Conservation (phyloP, 2,329 filamentous ascomycete species). For the Cryphonectria naterciae region DNA sequence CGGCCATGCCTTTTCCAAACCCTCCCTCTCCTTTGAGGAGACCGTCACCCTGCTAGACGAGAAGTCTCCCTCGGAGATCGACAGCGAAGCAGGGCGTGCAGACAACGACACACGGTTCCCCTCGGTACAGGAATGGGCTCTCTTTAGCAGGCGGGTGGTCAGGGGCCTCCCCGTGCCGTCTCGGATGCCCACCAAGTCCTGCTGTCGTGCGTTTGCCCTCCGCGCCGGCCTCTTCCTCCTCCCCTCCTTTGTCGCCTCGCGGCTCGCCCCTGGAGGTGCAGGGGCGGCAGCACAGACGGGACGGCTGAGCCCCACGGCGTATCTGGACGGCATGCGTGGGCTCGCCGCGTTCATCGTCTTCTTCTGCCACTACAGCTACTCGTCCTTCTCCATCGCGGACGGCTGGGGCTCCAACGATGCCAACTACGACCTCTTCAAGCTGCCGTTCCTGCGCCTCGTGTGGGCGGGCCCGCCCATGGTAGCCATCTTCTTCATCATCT, state of each 20-base stretch:
- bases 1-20: slow-evolving; percentile 41
- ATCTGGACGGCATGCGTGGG: slow-evolving; percentile 62
- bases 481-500: slow-evolving; percentile 65
- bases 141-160: slow-evolving; percentile 33
- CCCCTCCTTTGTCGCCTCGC: slow-evolving; percentile 57
- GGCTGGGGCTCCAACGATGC: slow-evolving; percentile 50
- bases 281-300: background rate
- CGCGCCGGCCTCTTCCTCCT: slow-evolving; percentile 50
- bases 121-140: slow-evolving; percentile 39
- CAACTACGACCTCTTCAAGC: slow-evolving; percentile 53
- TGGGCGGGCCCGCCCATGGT: slow-evolving; percentile 62
- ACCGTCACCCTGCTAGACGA: slow-evolving; percentile 51
- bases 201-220: slow-evolving; percentile 37
- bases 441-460: slow-evolving; percentile 58
- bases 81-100: slow-evolving; percentile 45
- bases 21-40: slow-evolving; percentile 47
- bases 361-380: slow-evolving; percentile 61
- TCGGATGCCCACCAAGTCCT: slow-evolving; percentile 32
- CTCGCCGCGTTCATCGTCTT: slow-evolving; percentile 60
- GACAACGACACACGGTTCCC: slow-evolving; percentile 44
- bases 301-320: slow-evolving; percentile 56
- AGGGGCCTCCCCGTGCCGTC: slow-evolving; percentile 39
- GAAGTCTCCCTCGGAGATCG: slow-evolving; percentile 47
- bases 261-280: slow-evolving; percentile 41
- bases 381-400: slow-evolving; percentile 55